Evolutionary conservation across 108 stramenopile species (phyloP), one percentile per base, ranked within the genome.

Genomic region (Aurantiochytrium sp.): DNA sequence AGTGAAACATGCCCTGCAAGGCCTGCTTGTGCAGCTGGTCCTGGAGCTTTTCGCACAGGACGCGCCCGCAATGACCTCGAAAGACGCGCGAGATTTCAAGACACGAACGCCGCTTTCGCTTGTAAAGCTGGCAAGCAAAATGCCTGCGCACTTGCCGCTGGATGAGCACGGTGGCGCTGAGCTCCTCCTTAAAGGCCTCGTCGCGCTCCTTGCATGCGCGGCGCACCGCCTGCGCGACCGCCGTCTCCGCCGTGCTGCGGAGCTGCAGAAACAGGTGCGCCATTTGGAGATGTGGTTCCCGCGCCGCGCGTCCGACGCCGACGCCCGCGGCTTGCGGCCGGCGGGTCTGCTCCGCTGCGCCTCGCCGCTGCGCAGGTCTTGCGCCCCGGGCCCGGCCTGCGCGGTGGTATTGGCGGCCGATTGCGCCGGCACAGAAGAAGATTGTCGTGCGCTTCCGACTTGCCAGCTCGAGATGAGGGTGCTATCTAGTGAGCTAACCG

Each of bases 1-100:
- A 91, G 59, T 92, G 91, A 91, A 87, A 92, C 30, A 92, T 68
- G 34, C 59, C 10, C 34, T 24, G 15, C 34, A 48, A 81, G 30
- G 42, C 73, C 30, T 81, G 36, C 36, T 41, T 24, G 6, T 48
- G 10, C 6, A 81, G 73, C 39, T 6, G 42, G 6, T 81, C 19
- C 32, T 41, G n/a, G 24, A 81, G 73, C 12, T 24, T 6, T 24
- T 37, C 45, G 45, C 73, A 81, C 24, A 19, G 10, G 0, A 1
- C 8, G 6, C 73, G 73, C 24, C 73, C 45, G 12, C 45, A 48
- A 48, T 81, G 73, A 1, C 73, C 73, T 42, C 73, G 39, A 24
- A 81, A 81, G 21, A 81, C 45, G 27, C 73, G 39, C 42, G 73
- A 41, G 45, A 81, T 48, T 48, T 81, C 42, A 19, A 27, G n/a